Conservation (phyloP, 148 eudicot species). For the Polygonum aviculare region DNA sequence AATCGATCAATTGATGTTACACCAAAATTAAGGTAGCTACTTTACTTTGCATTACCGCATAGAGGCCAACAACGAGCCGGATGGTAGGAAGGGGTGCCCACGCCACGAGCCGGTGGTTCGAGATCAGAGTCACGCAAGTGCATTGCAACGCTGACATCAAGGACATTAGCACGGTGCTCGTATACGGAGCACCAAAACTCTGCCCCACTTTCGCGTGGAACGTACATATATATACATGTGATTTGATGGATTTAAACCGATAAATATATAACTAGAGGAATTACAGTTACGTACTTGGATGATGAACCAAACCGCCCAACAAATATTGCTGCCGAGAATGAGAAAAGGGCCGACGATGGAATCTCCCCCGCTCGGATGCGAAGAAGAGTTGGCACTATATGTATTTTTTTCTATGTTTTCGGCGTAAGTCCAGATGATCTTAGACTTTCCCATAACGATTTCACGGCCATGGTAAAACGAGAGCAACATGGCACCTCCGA, state of each 20-base stretch:
- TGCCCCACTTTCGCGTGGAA: slow-evolving; percentile 57
- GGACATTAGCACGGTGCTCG: slow-evolving; percentile 61
- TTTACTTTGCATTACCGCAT: slow-evolving; percentile 33
- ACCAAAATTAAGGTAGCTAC: neutral
- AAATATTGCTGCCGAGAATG: slow-evolving; percentile 46
- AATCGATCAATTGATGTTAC: too few species aligned
- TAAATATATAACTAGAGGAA: too few species aligned
- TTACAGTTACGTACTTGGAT: slow-evolving; percentile 44
- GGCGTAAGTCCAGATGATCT: slow-evolving; percentile 37
- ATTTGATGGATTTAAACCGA: too few species aligned
- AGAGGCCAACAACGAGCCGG: slow-evolving; percentile 37
- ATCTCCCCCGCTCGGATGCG: neutral
- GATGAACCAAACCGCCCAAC: slow-evolving; percentile 76
- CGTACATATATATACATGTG: neutral
- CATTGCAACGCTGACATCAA: slow-evolving; percentile 61
- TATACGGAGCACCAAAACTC: slow-evolving; percentile 59
- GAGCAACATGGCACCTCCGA: slow-evolving; percentile 74
- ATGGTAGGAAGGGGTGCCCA: slow-evolving; percentile 49
- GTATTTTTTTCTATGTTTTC: slow-evolving; percentile 7
- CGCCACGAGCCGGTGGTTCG: slow-evolving; percentile 28
- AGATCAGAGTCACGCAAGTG: slow-evolving; percentile 21
- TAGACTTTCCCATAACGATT: slow-evolving; percentile 26
- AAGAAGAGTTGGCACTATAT: slow-evolving; percentile 9
- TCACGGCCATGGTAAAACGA: slow-evolving; percentile 67
- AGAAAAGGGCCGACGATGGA: slow-evolving; percentile 51